Evolutionary conservation across 345 rosid species (phyloP).

Genomic region (Psidium guajava): DNA sequence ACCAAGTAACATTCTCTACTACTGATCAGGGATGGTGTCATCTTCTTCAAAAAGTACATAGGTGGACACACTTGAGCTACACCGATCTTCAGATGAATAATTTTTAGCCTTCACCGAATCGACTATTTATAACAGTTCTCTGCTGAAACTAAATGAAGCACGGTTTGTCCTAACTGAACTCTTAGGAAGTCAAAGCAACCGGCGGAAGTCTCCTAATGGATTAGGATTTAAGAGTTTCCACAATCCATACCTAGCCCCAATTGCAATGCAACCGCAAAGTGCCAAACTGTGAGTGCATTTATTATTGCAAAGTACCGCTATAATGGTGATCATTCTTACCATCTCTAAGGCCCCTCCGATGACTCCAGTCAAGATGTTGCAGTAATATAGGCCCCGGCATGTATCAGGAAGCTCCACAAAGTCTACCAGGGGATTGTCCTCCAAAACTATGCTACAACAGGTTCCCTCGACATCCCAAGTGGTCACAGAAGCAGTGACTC

Average conservation of each 20-base stretch:
- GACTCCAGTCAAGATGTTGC: conserved; percentile 85
- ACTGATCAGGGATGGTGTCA: not conserved
- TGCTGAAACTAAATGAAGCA: not conserved
- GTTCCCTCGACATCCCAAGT: conserved; percentile 90
- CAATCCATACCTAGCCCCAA: not conserved
- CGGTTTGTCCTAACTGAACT: not conserved
- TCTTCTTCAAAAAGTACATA: not conserved
- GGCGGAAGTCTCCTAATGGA: not conserved
- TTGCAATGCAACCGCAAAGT: not conserved
- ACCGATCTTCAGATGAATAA: not conserved
- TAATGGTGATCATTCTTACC: conserved; percentile 27
- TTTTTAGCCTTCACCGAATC: not conserved
- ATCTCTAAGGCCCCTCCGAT: conserved; percentile 89
- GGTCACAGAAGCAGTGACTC: conserved; percentile 70
- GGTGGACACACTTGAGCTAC: not conserved
- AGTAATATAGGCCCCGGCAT: conserved; percentile 84
- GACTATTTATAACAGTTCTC: not conserved
- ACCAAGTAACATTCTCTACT: not conserved
- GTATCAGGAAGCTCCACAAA: conserved; percentile 94
- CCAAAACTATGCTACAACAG: conserved; percentile 69
- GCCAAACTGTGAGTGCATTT: not conserved
- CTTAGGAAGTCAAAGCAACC: not conserved
- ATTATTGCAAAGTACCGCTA: not conserved
- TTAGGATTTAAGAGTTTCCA: not conserved
- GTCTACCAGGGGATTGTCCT: conserved; percentile 88